Evolutionary conservation across 2,329 filamentous ascomycete genomes (phyloP).

Genomic region (Colletotrichum coccodes): DNA sequence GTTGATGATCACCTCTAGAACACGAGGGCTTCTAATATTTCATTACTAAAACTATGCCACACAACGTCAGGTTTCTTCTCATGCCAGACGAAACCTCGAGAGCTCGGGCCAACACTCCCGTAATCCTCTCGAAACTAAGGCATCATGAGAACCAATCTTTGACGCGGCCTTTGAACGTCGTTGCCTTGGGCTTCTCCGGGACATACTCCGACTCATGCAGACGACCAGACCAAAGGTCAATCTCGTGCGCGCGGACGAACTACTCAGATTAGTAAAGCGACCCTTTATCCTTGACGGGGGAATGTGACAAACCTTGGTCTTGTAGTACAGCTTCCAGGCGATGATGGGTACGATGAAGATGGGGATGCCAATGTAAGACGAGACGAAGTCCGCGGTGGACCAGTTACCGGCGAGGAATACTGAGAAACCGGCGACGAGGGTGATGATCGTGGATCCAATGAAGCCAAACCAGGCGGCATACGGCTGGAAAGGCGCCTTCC

Average conservation of each 20-base stretch:
- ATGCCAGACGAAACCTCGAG: too few relatives aligned
- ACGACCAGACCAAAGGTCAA: slow-evolving; percentile 41
- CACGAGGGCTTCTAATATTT: too few relatives aligned
- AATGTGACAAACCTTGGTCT: slow-evolving; percentile 19
- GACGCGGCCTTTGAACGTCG: slow-evolving; percentile 21
- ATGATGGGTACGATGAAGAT: slow-evolving; percentile 62
- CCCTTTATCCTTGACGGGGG: neutral
- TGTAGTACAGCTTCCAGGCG: slow-evolving; percentile 47
- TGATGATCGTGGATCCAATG: slow-evolving; percentile 53
- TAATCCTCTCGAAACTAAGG: neutral
- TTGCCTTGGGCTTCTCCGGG: slow-evolving; percentile 23
- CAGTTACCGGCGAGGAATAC: slow-evolving; percentile 71
- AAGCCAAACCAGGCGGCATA: slow-evolving; percentile 55
- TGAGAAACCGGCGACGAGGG: slow-evolving; percentile 68
- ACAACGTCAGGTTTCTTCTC: neutral
- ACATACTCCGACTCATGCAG: slow-evolving; percentile 30
- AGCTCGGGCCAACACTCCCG: neutral
- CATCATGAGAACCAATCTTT: slow-evolving; percentile 27
- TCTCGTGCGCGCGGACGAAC: slow-evolving; percentile 37
- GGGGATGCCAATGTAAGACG: slow-evolving; percentile 73
- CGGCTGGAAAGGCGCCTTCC: slow-evolving; percentile 56
- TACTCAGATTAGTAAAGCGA: slow-evolving; percentile 1
- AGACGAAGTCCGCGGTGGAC: slow-evolving; percentile 66
- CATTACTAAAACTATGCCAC: neutral
- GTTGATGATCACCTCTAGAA: too few relatives aligned